Evolutionary conservation across 1,284 basidiomycete species (phyloP).

Genomic region (Ceratobasidium sp.): DNA sequence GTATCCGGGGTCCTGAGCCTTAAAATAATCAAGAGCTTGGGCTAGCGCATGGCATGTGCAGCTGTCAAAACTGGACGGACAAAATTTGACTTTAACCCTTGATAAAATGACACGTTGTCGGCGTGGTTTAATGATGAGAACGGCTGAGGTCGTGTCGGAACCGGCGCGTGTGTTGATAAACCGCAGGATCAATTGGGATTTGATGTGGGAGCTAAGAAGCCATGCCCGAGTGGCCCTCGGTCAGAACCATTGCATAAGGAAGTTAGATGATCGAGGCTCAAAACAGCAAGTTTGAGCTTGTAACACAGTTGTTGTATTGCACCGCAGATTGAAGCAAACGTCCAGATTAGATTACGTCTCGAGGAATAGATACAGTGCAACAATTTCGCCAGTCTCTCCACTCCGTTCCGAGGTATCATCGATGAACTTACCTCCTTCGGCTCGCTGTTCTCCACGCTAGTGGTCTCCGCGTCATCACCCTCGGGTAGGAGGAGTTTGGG

Average conservation of each 20-base stretch:
- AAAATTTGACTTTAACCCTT: background rate
- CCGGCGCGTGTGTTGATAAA: background rate
- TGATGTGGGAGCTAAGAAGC: background rate
- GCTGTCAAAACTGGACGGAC: background rate
- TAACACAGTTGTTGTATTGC: background rate
- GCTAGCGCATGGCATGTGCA: slow-evolving; percentile 20
- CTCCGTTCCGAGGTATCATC: too few species aligned
- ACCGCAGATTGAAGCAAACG: too few species aligned
- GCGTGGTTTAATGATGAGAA: background rate
- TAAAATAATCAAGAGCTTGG: background rate
- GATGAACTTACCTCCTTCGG: background rate
- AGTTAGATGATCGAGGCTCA: slow-evolving; percentile 12
- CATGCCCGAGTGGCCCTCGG: slow-evolving; percentile 17
- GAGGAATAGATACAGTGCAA: too few species aligned
- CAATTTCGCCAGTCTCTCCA: too few species aligned
- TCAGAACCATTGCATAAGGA: slow-evolving; percentile 5
- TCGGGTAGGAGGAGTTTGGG: slow-evolving; percentile 42
- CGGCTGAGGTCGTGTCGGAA: slow-evolving; percentile 14
- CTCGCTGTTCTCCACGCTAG: background rate
- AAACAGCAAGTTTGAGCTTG: background rate
- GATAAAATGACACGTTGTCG: slow-evolving; percentile 9
- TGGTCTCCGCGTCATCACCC: slow-evolving; percentile 16
- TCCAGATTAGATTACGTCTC: too few species aligned
- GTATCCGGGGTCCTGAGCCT: slow-evolving; percentile 2
- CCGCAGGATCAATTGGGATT: background rate